phyloP scores from a whole-genome alignment of 306 rosid species.

The Carpinus fangiana region DNA sequence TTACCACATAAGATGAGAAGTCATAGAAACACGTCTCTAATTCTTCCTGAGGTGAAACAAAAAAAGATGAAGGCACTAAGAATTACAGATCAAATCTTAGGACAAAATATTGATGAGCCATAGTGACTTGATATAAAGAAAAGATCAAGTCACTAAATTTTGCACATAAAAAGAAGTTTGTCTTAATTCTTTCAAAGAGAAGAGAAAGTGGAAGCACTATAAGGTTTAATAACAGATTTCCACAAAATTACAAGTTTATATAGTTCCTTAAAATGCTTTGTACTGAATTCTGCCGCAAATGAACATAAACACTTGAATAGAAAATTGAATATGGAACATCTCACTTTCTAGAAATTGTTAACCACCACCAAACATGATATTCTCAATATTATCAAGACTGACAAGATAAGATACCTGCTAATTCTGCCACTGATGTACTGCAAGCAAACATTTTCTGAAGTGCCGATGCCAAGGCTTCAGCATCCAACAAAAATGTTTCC shows the following conservation, averaged over 20 bases:
- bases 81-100: neutral
- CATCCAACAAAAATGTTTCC: constrained; percentile 81
- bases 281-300: neutral
- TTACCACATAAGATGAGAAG: neutral
- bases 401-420: constrained; percentile 63
- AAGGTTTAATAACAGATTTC: neutral
- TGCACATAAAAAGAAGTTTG: neutral
- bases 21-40: neutral
- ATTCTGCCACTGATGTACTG: constrained; percentile 81
- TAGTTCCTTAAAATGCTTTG: neutral
- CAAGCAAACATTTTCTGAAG: constrained; percentile 96
- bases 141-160: neutral
- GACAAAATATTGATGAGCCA: neutral
- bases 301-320: neutral
- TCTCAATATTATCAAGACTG: constrained; percentile 11
- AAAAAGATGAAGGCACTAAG: neutral
- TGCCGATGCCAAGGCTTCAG: constrained; percentile 86
- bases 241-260: too few species aligned
- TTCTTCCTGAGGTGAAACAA: neutral
- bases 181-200: neutral
- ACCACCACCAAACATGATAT: constrained; percentile 6
- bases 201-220: neutral
- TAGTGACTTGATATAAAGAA: neutral
- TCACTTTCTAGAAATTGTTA: neutral
- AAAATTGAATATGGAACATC: neutral